Base-by-base conservation (phyloP, 2,329 filamentous ascomycete species). In the Sarocladium kiliense region DNA sequence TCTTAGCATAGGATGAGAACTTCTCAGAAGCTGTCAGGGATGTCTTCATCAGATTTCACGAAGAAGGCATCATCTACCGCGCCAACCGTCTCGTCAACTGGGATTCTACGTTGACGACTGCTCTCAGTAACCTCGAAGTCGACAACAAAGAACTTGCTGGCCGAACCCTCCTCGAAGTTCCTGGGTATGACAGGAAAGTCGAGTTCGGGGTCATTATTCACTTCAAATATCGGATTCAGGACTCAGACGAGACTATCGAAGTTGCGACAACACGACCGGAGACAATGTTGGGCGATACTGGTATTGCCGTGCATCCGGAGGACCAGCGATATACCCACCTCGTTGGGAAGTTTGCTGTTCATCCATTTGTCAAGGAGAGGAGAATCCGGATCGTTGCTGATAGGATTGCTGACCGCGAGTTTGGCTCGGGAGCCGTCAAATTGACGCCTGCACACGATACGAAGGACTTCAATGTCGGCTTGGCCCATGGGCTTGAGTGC, bases 341-440 rank as follows among this genome's bases (percentile, higher is more conserved):
- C 51, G 78, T 94, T 37, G 91, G 90, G 68, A 92, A 91, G 72
- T 81, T 79, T 58, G 89, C 87, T 19, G 81, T 82, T 57, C 91
- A 95, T 68, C 91, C 91, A 21, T 94, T 96, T 70, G 80, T 92
- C 42, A 78, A 87, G 55, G 76, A 71, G 60, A 84, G 89, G 53
- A 72, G 86, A 27, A 73, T 95, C 59, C 84, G 84, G 47, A 93
- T 96, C 63, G 82, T 96, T 61, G 87, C 85, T 39, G 91, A 95
- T 66, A 79, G 84, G 53, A 90, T 91, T 59, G 91, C 95, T 32
- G 89, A 95, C 61, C 84, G 80, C 58, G 89, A 91, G 59, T 95
- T 95, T 63, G 91, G 91, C 79, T 94, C 91, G 61, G 91, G 91
- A 75, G 90, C 89, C 57, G 91, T 96, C 63, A 96, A 96, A 77